Evolutionary conservation across 2,329 filamentous ascomycete genomes (phyloP).

Genomic region (Rhynchosporium agropyri): DNA sequence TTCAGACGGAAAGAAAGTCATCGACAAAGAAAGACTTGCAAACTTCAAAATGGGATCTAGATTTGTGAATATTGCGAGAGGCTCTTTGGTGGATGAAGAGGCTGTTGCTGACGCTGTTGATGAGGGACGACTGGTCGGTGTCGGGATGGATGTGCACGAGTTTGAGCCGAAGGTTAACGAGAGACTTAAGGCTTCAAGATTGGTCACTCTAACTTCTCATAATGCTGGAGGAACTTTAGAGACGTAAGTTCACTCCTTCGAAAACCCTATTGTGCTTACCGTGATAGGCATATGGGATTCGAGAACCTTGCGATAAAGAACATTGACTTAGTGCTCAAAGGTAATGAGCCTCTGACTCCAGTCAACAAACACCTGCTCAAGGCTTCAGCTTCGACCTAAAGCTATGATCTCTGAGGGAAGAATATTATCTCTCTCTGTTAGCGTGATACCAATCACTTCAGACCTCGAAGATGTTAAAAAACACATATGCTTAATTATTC

Average conservation of each 20-base stretch:
- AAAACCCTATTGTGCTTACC: constrained; percentile 2
- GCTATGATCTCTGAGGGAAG: constrained; percentile 12
- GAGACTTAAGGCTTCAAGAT: constrained; percentile 35
- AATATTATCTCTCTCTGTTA: neutral
- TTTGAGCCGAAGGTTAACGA: constrained; percentile 53
- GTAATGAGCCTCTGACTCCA: constrained; percentile 38
- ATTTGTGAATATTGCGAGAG: constrained; percentile 68
- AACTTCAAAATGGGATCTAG: constrained; percentile 57
- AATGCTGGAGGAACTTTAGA: constrained; percentile 69
- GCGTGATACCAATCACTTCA: too few species aligned
- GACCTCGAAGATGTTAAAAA: too few species aligned
- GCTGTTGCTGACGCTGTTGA: constrained; percentile 63
- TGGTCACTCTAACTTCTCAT: constrained; percentile 63
- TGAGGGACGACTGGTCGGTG: constrained; percentile 51
- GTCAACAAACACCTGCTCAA: constrained; percentile 38
- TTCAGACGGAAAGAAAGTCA: constrained; percentile 50
- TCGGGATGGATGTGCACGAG: constrained; percentile 66
- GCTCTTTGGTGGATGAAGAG: constrained; percentile 65
- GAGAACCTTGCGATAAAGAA: constrained; percentile 70
- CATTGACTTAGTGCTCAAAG: constrained; percentile 58
- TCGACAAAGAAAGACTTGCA: constrained; percentile 52
- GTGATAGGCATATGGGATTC: constrained; percentile 54
- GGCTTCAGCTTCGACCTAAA: constrained; percentile 10
- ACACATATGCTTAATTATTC: too few species aligned
- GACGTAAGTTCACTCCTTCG: constrained; percentile 44